phyloP scores from a whole-genome alignment of 345 rosid genomes.

The Salix viminalis region DNA sequence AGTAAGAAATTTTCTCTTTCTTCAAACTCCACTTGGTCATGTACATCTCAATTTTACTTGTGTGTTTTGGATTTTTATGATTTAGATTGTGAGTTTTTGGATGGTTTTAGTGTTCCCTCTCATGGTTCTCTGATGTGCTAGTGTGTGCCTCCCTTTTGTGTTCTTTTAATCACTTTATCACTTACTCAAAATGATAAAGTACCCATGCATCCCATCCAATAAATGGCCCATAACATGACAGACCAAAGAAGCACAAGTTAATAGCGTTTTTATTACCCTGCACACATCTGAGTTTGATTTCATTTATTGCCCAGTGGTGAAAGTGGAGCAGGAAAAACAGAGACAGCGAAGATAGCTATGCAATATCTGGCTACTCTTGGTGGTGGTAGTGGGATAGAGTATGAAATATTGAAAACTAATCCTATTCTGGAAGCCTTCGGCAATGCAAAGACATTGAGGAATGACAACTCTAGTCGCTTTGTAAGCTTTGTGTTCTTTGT shows the following conservation, averaged over 20 bases:
- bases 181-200: background rate
- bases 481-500: conserved; percentile 53
- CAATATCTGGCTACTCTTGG: conserved; percentile 99
- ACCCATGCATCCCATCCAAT: background rate
- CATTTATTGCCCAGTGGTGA: conserved; percentile 69
- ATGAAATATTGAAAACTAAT: conserved; percentile 94
- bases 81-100: background rate
- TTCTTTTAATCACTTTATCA: background rate
- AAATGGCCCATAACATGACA: background rate
- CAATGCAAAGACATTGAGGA: conserved; percentile 91
- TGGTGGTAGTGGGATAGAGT: conserved; percentile 97
- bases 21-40: background rate
- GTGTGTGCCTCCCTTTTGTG: background rate
- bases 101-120: background rate
- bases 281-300: background rate
- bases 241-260: background rate
- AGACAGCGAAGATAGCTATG: conserved; percentile 99
- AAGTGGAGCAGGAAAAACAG: conserved; percentile 99
- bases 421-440: conserved; percentile 99
- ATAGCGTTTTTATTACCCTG: background rate
- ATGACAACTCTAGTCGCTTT: conserved; percentile 98
- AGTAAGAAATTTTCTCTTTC: no score
- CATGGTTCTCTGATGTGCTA: background rate
- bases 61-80: background rate
- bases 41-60: background rate